phyloP scores from a whole-genome alignment of 2,329 filamentous ascomycete genomes.

The Sclerotinia borealis region DNA sequence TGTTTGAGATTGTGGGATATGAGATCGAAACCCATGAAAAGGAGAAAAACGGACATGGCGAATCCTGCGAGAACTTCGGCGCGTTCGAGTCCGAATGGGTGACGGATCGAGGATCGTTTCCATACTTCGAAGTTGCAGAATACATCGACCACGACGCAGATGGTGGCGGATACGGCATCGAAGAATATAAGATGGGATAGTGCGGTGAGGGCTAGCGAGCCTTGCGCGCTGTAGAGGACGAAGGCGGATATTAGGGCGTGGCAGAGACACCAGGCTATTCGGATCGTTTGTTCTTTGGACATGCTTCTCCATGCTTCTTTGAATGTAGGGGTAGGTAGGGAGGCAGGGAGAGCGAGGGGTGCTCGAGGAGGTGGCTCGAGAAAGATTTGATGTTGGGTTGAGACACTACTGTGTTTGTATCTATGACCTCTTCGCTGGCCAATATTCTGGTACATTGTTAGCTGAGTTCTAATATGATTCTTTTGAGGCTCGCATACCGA shows the following conservation, averaged over 20 bases:
- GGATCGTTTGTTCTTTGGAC: constrained; percentile 76
- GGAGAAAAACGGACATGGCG: constrained; percentile 87
- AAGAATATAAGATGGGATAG: constrained; percentile 92
- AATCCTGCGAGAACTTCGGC: constrained; percentile 93
- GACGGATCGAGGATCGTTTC: constrained; percentile 84
- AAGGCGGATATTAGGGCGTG: constrained; percentile 78
- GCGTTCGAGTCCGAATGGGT: constrained; percentile 89
- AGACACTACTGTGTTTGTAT: constrained; percentile 96
- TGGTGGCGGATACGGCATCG: constrained; percentile 83
- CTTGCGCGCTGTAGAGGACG: constrained; percentile 79
- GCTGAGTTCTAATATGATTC: neutral
- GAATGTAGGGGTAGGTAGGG: constrained; percentile 83
- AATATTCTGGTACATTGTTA: constrained; percentile 57
- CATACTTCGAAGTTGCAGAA: constrained; percentile 97
- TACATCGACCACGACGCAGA: constrained; percentile 89
- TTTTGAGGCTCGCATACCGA: constrained; percentile 48
- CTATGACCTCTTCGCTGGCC: constrained; percentile 91
- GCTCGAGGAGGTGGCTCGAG: constrained; percentile 82
- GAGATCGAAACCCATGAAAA: constrained; percentile 96
- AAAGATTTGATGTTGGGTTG: constrained; percentile 84
- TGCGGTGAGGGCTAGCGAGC: constrained; percentile 84
- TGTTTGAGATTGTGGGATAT: constrained; percentile 93
- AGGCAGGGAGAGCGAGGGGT: constrained; percentile 83
- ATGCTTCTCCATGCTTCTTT: constrained; percentile 86
- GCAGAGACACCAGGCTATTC: constrained; percentile 84